A percentile compares a stretch with the other conserved stretches of the same genome.
phyloP scores from a whole-genome alignment of 2,329 filamentous ascomycete genomes.

The Pseudocercospora macadamiae region DNA sequence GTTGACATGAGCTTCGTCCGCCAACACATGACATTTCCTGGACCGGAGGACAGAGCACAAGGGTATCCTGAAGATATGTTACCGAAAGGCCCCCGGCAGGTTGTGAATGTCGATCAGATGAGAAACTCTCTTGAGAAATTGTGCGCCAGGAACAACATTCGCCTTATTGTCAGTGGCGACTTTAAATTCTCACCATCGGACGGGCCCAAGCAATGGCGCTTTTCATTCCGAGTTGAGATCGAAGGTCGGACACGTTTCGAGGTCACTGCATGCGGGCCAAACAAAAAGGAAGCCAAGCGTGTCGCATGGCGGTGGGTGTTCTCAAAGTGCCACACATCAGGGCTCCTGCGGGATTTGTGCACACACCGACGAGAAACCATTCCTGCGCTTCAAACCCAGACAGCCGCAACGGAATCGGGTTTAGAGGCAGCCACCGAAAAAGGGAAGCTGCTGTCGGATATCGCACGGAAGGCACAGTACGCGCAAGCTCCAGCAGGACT shows the following conservation, averaged over 20 bases:
- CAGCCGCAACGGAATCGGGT: too few species aligned
- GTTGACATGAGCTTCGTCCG: neutral
- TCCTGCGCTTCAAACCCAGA: too few species aligned
- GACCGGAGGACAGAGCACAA: neutral
- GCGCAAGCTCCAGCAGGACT: neutral
- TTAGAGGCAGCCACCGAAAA: too few species aligned
- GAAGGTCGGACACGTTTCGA: neutral
- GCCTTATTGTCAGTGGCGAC: neutral
- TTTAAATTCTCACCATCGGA: neutral
- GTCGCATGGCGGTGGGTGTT: constrained; percentile 12
- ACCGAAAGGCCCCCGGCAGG: neutral
- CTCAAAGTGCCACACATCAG: constrained; percentile 11
- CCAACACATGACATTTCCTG: neutral
- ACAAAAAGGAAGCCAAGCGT: neutral
- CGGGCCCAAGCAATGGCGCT: neutral
- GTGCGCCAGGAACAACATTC: neutral
- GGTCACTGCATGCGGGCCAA: constrained; percentile 1
- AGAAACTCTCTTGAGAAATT: neutral
- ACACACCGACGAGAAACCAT: too few species aligned
- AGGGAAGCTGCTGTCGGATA: neutral
- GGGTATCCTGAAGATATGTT: neutral
- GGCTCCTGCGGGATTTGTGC: constrained; percentile 11
- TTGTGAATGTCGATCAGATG: too few species aligned
- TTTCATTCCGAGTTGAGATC: neutral
- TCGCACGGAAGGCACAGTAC: constrained; percentile 13